These are phyloP conservation scores for Astragalus glycyphyllos DNA, from an alignment of 306 rosid genomes.

Conservation along the genomic window DNA sequence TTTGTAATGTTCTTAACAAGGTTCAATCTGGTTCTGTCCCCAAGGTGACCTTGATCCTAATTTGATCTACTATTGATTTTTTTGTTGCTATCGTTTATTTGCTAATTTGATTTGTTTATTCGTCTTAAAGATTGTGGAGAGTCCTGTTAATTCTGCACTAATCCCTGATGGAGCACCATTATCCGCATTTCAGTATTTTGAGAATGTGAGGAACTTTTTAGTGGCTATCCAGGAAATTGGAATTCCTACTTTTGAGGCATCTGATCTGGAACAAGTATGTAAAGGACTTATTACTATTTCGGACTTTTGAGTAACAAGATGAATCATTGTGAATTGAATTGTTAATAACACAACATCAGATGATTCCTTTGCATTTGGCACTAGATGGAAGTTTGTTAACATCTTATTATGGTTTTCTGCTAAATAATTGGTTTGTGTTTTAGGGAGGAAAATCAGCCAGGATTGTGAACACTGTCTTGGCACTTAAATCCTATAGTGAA, in stretches of 20 bases:
- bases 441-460: slow-evolving; percentile 93
- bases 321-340: slow-evolving; percentile 21
- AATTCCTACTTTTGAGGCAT: slow-evolving; percentile 87
- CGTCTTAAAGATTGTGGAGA: slow-evolving; percentile 80
- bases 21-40: slow-evolving; percentile 84
- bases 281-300: slow-evolving; percentile 19
- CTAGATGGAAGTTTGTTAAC: slow-evolving; percentile 15
- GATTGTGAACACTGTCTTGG: slow-evolving; percentile 77
- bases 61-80: neutral
- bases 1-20: slow-evolving; percentile 86
- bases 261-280: slow-evolving; percentile 97
- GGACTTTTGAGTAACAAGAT: neutral
- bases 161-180: slow-evolving; percentile 91
- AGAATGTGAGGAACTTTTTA: slow-evolving; percentile 88
- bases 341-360: slow-evolving; percentile 1
- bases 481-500: slow-evolving; percentile 84
- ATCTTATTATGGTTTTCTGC: slow-evolving; percentile 20
- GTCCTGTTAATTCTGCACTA: slow-evolving; percentile 79
- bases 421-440: slow-evolving; percentile 29
- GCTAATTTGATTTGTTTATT: neutral
- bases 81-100: neutral
- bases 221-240: slow-evolving; percentile 85
- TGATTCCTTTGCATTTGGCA: slow-evolving; percentile 18
- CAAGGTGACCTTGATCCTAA: slow-evolving; percentile 54
- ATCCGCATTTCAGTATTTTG: slow-evolving; percentile 93